Evolutionary conservation across 306 rosid genomes (phyloP).

Genomic region (Cicer chorassanicum): DNA sequence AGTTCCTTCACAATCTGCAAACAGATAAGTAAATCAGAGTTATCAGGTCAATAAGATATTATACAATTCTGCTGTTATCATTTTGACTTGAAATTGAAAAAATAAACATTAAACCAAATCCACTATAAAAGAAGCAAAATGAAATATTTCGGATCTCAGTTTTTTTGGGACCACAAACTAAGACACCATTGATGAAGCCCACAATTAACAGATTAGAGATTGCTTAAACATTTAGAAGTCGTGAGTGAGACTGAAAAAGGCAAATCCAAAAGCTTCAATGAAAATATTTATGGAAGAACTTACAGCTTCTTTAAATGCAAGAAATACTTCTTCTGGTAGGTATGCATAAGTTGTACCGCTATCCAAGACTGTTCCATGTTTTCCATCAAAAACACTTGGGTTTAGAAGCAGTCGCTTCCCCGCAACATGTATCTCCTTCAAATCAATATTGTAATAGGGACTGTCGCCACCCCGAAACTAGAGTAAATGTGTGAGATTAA

Average conservation of each 20-base stretch:
- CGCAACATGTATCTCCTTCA: conserved; percentile 96
- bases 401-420: conserved; percentile 75
- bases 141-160: conserved; percentile 29
- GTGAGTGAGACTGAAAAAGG: conserved; percentile 30
- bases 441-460: conserved; percentile 93
- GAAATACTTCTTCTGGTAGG: conserved; percentile 81
- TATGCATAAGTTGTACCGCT: conserved; percentile 99
- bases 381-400: conserved; percentile 74
- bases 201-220: neutral
- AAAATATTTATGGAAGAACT: conserved; percentile 49
- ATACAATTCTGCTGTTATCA: conserved; percentile 5
- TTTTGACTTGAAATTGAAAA: conserved; percentile 21
- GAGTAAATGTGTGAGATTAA: conserved; percentile 95
- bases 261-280: conserved; percentile 6
- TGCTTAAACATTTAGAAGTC: conserved; percentile 34
- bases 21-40: conserved; percentile 37
- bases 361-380: conserved; percentile 88
- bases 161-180: conserved; percentile 12
- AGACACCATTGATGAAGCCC: conserved; percentile 2
- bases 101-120: neutral
- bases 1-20: conserved; percentile 79
- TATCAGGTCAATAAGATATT: neutral
- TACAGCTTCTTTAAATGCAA: conserved; percentile 85
- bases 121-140: conserved; percentile 38
- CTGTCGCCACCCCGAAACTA: conserved; percentile 99